Evolutionary conservation across 2,329 filamentous ascomycete genomes (phyloP), one percentile per base, ranked within the genome.

Genomic region (Calonectria naviculata): DNA sequence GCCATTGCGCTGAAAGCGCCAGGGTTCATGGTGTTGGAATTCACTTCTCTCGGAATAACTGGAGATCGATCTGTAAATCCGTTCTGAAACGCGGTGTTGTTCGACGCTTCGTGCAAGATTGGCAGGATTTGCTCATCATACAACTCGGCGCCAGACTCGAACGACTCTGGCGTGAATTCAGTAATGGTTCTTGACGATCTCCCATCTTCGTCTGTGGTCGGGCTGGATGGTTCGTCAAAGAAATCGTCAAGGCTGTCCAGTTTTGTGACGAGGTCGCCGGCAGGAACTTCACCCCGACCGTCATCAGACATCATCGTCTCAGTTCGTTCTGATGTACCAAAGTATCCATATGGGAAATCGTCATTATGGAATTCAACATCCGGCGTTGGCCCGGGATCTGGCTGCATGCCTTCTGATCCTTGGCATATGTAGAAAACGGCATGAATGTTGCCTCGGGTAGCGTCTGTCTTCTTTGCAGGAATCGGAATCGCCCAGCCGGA

Each of bases 401-500:
- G 85, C 36, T 86, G 79, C 13, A 85, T 85, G 19, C 89, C 90
- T 74, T 92, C 88, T 5, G 90, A 87, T 72, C 90, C 93, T 65
- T 94, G 93, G 79, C 95, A 98, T 74, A 95, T 97, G 83, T 98
- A 98, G 83, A 98, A 98, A 0, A 97, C 95, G 0, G 95, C 95
- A 81, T 98, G 96, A 3, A 99, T 97, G 78, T 99, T 99, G 69
- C 93, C 90, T 68, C 97, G 90, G 5, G 97, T 98, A 38, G 92
- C 90, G 65, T 93, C 92, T 0, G 95, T 97, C 84, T 98, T 96
- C 67, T 94, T 93, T 0, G 96, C 96, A 19, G 97, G 97, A 81
- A 97, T 91, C 0, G 97, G 96, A 52, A 99, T 95, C 0, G 97
- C 97, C 97, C 97, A 99, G 2, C 97, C 97, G 19, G 94, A 97